These are phyloP conservation scores for Globisporangium abappressorium DNA, from an alignment of 352 stramenopile species.

Conservation along the genomic window DNA sequence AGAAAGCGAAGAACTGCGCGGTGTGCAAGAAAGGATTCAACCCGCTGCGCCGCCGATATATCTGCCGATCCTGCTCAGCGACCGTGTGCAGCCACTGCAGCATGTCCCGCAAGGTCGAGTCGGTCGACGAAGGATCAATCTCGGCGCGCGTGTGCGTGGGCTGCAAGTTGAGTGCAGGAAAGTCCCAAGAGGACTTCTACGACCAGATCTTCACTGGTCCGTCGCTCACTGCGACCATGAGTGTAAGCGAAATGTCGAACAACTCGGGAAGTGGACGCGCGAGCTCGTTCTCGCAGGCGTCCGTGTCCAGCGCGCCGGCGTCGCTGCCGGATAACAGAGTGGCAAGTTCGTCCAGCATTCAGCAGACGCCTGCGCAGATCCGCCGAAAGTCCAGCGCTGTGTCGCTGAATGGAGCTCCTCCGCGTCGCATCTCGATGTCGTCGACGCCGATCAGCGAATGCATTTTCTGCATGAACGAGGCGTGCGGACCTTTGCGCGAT, in stretches of 20 bases:
- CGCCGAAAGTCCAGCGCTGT: constrained; percentile 63
- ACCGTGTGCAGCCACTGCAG: constrained; percentile 82
- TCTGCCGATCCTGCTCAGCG: constrained; percentile 64
- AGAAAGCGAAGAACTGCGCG: constrained; percentile 69
- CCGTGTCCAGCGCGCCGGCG: constrained; percentile 29
- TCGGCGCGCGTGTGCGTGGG: constrained; percentile 77
- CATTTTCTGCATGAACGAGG: constrained; percentile 65
- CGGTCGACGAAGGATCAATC: constrained; percentile 42
- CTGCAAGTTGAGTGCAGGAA: constrained; percentile 75
- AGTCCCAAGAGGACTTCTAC: constrained; percentile 76
- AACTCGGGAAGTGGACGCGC: constrained; percentile 34
- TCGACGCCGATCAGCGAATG: constrained; percentile 31
- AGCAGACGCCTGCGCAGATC: constrained; percentile 21
- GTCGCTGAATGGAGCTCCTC: constrained; percentile 27
- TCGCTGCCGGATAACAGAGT: constrained; percentile 30
- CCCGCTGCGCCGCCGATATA: constrained; percentile 69
- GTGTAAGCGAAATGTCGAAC: constrained; percentile 18
- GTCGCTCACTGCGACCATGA: constrained; percentile 22
- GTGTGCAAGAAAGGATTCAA: constrained; percentile 86
- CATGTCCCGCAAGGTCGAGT: constrained; percentile 54
- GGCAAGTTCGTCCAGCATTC: constrained; percentile 26
- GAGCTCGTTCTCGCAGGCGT: constrained; percentile 48
- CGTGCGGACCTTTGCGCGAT: constrained; percentile 57
- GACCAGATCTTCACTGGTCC: constrained; percentile 69
- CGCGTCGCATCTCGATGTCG: constrained; percentile 17